Evolutionary conservation across 2,329 filamentous ascomycete genomes (phyloP), one percentile per base, ranked within the genome.

Genomic region (Fusarium austroafricanum): DNA sequence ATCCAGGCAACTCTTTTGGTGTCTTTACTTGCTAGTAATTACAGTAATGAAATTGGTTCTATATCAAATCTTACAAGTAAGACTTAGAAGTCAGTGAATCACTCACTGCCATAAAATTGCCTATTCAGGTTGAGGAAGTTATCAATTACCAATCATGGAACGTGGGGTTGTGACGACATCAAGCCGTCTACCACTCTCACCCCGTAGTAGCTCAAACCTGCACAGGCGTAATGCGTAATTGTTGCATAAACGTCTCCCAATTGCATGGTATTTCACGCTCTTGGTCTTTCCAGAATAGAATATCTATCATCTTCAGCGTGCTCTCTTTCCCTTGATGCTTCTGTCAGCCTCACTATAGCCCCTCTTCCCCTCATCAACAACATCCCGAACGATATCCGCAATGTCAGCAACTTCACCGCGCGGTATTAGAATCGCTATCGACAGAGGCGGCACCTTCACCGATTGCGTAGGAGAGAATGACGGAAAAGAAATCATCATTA

Each of bases 381-480:
- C 37, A 56, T 49, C 33, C 51, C 39, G 31, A 56, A 45, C 37
- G 50, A 47, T 46, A 45, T 55, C 43, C 50, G 53, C 40, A 54
- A 83, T 84, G 82, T 71, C 76, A 44, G 72, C 77, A 18, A 58
- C 70, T 49, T 54, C 73, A 20, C 79, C 79, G 69, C 85, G 87
- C 65, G 90, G 90, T 58, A 89, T 93, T 72, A 89, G 90, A 75
- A 93, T 94, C 71, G 90, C 91, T 70, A 94, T 94, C 60, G 86
- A 87, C 73, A 90, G 94, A 64, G 94, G 94, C 70, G 94, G 94
- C 59, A 97, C 94, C 28, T 97, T 97, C 77, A 97, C 94, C 38
- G 94, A 97, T 80, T 97, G 93, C 76, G 92, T 97, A 20, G 93
- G 93, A 68, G 95, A 94, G 73, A 87, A 91, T 86, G 72, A 90